phyloP scores from a whole-genome alignment of 2,329 filamentous ascomycete genomes.

The Stagonosporopsis tanaceti region DNA sequence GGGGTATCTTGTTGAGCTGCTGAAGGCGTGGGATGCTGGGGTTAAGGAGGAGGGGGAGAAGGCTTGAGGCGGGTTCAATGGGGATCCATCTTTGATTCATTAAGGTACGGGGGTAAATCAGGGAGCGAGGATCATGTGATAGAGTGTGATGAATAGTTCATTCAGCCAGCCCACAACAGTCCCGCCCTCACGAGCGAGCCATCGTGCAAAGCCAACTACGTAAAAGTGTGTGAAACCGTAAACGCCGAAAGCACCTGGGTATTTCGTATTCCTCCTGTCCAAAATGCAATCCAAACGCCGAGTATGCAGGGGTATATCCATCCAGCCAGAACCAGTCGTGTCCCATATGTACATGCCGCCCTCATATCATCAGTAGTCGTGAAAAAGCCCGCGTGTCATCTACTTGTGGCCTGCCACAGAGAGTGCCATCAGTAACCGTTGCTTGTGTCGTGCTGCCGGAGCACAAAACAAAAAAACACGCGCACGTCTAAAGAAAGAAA shows the following conservation, averaged over 20 bases:
- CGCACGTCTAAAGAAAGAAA: background rate
- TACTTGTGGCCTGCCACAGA: conserved; percentile 11
- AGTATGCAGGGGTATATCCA: conserved; percentile 16
- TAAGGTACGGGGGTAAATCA: too few species aligned
- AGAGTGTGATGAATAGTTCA: background rate
- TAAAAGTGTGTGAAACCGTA: background rate
- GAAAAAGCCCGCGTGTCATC: background rate
- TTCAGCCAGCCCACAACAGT: background rate
- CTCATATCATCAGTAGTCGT: background rate
- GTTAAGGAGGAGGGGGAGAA: background rate
- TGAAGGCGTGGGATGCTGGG: conserved; percentile 18
- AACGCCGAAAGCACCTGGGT: conserved; percentile 2
- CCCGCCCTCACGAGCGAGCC: background rate
- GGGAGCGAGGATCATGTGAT: background rate
- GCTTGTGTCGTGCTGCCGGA: background rate
- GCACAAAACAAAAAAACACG: background rate
- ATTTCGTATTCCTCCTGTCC: background rate
- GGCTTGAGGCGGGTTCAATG: background rate
- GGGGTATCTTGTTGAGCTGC: conserved; percentile 25
- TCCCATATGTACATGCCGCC: background rate
- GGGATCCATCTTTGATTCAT: background rate
- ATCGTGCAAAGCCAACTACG: background rate
- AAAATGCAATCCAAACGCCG: background rate
- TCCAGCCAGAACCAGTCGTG: background rate
- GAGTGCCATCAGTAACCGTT: background rate